Conservation (phyloP, 73 alveolate species). For the Paramecium biaurelia region DNA sequence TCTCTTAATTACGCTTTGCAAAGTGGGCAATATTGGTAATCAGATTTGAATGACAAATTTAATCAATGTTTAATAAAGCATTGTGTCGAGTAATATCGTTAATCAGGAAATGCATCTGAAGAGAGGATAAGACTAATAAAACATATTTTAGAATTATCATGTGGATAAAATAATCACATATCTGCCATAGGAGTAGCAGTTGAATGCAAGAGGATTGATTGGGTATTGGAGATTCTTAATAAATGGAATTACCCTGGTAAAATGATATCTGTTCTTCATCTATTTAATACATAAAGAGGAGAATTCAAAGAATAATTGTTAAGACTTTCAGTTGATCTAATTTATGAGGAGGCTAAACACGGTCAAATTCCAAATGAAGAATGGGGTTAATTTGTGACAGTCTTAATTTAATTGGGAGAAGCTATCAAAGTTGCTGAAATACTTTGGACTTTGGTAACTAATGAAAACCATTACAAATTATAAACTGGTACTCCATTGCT, state of each 20-base stretch:
- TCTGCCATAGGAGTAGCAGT: conserved; percentile 27
- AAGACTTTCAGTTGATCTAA: neutral
- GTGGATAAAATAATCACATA: neutral
- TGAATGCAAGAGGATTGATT: neutral
- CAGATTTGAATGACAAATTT: conserved; percentile 79
- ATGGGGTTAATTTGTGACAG: conserved; percentile 27
- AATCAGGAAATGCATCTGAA: conserved; percentile 36
- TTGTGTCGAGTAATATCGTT: conserved; percentile 89
- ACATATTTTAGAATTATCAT: neutral
- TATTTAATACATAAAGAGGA: conserved; percentile 10
- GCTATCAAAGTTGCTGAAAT: conserved; percentile 17
- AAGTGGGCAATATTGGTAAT: conserved; percentile 84
- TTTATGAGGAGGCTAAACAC: neutral
- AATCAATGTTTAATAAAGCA: conserved; percentile 83
- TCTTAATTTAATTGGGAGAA: conserved; percentile 24
- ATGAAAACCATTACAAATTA: neutral
- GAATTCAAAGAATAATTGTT: neutral
- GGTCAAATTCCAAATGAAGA: conserved; percentile 46
- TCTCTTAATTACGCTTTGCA: conserved; percentile 92
- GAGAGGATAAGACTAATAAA: neutral
- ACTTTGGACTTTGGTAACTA: neutral
- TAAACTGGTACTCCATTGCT: neutral
- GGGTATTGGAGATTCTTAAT: conserved; percentile 52
- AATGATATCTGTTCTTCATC: conserved; percentile 40
- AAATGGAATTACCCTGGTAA: conserved; percentile 31